phyloP scores from a whole-genome alignment of 2,329 filamentous ascomycete genomes.

The Pyrenochaeta sp. region DNA sequence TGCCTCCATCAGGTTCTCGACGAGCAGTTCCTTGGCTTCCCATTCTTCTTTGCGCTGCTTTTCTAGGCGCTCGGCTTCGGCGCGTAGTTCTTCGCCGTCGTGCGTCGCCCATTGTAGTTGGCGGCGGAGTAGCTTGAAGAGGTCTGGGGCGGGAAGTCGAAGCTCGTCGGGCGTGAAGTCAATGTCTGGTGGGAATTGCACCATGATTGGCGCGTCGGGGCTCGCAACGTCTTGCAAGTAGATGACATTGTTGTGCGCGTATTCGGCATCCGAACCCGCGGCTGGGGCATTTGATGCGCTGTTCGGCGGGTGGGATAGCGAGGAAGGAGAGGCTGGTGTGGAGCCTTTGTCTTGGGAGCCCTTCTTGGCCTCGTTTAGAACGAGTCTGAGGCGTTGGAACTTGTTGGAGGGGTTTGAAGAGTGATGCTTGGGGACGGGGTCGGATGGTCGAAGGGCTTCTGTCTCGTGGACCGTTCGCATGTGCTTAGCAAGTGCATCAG shows the following conservation, averaged over 20 bases:
- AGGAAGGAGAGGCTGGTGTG: conserved; percentile 45
- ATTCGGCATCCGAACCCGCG: conserved; percentile 42
- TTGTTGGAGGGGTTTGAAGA: conserved; percentile 55
- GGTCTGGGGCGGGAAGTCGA: conserved; percentile 68
- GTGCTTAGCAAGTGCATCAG: conserved; percentile 94
- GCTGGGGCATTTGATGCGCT: conserved; percentile 27
- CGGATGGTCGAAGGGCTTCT: conserved; percentile 80
- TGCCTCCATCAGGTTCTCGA: conserved; percentile 78
- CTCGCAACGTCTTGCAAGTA: conserved; percentile 67
- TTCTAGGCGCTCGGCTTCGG: conserved; percentile 72
- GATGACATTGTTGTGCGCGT: conserved; percentile 63
- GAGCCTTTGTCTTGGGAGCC: conserved; percentile 40
- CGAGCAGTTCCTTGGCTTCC: conserved; percentile 78
- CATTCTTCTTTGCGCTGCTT: conserved; percentile 74
- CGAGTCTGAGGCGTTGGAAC: conserved; percentile 54
- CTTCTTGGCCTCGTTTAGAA: conserved; percentile 46
- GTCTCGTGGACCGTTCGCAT: conserved; percentile 99
- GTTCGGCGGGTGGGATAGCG: conserved; percentile 31
- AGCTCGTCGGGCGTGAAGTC: conserved; percentile 73
- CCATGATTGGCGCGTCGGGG: conserved; percentile 62
- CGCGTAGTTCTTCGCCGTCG: conserved; percentile 68
- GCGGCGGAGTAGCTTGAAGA: conserved; percentile 68
- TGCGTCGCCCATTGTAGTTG: conserved; percentile 77
- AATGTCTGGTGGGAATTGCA: conserved; percentile 63
- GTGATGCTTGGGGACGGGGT: conserved; percentile 74